Base-by-base conservation (phyloP, 371 early-diverging fungal genomes). In the Mycotypha africana region DNA sequence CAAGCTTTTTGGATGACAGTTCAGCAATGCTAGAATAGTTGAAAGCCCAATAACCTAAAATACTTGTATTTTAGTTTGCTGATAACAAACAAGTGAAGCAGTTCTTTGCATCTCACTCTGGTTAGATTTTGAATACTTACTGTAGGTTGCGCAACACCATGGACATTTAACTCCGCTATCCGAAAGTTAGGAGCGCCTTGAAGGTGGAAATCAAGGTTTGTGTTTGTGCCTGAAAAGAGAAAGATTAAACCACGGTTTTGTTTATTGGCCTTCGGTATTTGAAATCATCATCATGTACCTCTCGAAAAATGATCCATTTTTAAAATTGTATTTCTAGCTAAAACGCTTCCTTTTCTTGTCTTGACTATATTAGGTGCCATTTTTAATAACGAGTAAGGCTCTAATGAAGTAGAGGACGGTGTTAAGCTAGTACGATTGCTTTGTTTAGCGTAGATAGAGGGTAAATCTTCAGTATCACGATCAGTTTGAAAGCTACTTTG, bases 151-250 rank as follows among this genome's bases (percentile, higher is more conserved):
- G 85, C 83, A 28, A 80, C 81, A 33, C 87, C 87, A 52, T 74
- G 79, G 4, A 85, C 74, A 45, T 81, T 78, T 40, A 77, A 53
- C 42, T 78, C 80, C 19, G 76, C 78, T 45, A 69, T 65, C 17
- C 87, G 74, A 56, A 86, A 86, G 50, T 86, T 85, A 25, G 85
- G 85, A 9, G 85, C 82, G 1, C 85, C 87, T 45, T 84, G 79
- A 25, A 85, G 58, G 47, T 79, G 73, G 41, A 85, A 78, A 49
- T 78, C 83, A 9, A 82, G 64, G 14, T 75, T 72, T 26, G 74
- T 64, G 57, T 80, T 74, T 42, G 76, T 54, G 19, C 69, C 82
- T 78, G n/a, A 22, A 2, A 3, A 39, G 28, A 33, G 16, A 41
- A 12, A 32, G 14, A 25, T 24, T 17, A 7, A n/a, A n/a, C n/a